These are phyloP conservation scores for Arctium lappa DNA, from an alignment of 129 eudicot genomes.

Conservation along the genomic window DNA sequence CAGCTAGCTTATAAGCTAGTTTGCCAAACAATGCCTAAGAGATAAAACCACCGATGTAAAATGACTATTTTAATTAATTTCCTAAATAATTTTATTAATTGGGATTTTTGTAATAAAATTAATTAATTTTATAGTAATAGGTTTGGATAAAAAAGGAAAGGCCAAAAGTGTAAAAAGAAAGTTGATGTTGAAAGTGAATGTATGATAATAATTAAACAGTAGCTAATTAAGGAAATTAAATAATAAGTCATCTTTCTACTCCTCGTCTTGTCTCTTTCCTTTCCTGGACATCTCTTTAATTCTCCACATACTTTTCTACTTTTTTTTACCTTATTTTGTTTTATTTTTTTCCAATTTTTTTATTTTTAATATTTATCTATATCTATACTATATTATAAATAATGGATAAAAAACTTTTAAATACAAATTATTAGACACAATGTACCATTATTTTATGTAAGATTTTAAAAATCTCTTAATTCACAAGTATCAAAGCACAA, in stretches of 20 bases:
- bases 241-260: slow-evolving; percentile 51
- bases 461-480: no score
- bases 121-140: background rate
- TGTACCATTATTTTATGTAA: no score
- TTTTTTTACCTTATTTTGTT: background rate
- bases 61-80: no score
- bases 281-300: slow-evolving; percentile 38
- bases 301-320: slow-evolving; percentile 1
- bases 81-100: no score
- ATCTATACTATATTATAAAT: no score
- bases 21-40: no score
- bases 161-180: slow-evolving; percentile 22
- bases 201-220: slow-evolving; percentile 39
- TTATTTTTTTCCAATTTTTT: background rate
- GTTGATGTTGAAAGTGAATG: slow-evolving; percentile 35
- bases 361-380: background rate
- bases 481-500: no score
- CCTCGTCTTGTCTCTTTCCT: slow-evolving; percentile 73
- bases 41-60: no score
- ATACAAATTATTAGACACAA: no score
- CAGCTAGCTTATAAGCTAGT: no score
- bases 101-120: no score
- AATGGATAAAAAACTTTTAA: no score
- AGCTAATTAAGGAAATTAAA: slow-evolving; percentile 63
- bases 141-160: slow-evolving; percentile 11